These are phyloP conservation scores for Annona squamosa DNA, from an alignment of 164 flowering plant genomes.

Conservation along the genomic window DNA sequence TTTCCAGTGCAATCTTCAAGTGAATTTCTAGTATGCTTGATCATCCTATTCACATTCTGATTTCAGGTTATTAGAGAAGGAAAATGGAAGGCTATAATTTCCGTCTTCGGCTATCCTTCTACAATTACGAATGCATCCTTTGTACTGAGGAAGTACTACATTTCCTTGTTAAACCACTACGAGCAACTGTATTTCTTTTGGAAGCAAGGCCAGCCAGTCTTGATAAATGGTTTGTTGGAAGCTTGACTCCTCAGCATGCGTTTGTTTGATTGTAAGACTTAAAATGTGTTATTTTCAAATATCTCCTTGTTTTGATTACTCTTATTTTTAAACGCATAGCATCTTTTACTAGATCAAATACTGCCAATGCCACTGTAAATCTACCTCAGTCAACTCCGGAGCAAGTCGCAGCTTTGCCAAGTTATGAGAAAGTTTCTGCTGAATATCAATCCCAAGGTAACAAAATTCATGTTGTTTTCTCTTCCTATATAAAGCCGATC, in stretches of 20 bases:
- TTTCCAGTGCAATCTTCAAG: background rate
- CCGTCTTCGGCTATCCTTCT: slow-evolving; percentile 48
- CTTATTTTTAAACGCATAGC: slow-evolving; percentile 7
- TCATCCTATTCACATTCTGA: slow-evolving; percentile 7
- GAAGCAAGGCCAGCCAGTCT: slow-evolving; percentile 26
- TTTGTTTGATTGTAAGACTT: background rate
- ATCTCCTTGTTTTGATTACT: background rate
- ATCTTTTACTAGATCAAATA: slow-evolving; percentile 3
- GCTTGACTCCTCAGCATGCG: background rate
- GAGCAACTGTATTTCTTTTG: slow-evolving; percentile 75
- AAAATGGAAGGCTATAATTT: slow-evolving; percentile 70
- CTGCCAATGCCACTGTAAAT: slow-evolving; percentile 21
- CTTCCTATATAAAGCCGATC: background rate
- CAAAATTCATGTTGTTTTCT: background rate
- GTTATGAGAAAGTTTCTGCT: slow-evolving; percentile 19
- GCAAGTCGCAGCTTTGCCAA: slow-evolving; percentile 13
- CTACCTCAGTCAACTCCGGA: slow-evolving; percentile 7
- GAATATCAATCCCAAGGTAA: slow-evolving; percentile 21
- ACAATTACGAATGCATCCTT: slow-evolving; percentile 72
- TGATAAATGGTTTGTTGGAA: slow-evolving; percentile 27
- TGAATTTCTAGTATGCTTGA: background rate
- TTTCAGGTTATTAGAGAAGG: slow-evolving; percentile 66
- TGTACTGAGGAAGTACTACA: slow-evolving; percentile 61
- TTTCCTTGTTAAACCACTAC: slow-evolving; percentile 64
- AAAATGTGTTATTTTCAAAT: background rate